Evolutionary conservation across 164 flowering plant genomes (phyloP), one percentile per base, ranked within the genome.

Genomic region (Chimonanthus praecox): DNA sequence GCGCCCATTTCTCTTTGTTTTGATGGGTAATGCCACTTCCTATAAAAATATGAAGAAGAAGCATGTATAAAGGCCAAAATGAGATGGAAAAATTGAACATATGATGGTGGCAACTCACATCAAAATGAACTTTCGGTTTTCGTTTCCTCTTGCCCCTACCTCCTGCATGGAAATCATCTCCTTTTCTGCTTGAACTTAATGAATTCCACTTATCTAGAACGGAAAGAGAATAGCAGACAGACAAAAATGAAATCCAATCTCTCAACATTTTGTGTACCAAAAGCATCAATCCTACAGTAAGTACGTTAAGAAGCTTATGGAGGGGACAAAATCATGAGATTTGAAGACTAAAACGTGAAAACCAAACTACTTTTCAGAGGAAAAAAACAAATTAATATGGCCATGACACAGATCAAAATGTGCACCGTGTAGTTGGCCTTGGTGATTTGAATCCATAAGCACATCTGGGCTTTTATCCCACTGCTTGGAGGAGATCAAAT

Each of bases 141-240:
- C 88, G 73, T 61, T 82, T 73, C 78, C 90, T 83, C 67, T 83
- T 83, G 69, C 87, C 84, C 81, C 85, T 84, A 60, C 87, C 77
- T 63, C 77, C 78, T 54, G 75, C 82, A 20, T 48, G 47, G 70
- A 15, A 46, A 58, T 74, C 78, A 51, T 65, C 74, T 15, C 77
- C 85, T 4, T 75, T 69, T 79, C 78, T 78, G 76, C 83, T 81
- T 48, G 87, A 81, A 76, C 75, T 72, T 62, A 85, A 78, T 58
- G 83, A 80, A 64, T 78, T 73, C 64, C 82, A 79, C 76, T 81
- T 79, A 64, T 75, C 86, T 82, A 79, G 16, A 63, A 63, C 16
- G 6, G 60, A 54, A 54, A 54, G 58, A 54, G 60, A 54, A 9
- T 5, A 15, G n/a, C 16, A 54, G 1, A 54, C 8, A 6, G 18